Evolutionary conservation across 192 early-diverging fungal species (phyloP).

Genomic region (Entomortierella parvispora): DNA sequence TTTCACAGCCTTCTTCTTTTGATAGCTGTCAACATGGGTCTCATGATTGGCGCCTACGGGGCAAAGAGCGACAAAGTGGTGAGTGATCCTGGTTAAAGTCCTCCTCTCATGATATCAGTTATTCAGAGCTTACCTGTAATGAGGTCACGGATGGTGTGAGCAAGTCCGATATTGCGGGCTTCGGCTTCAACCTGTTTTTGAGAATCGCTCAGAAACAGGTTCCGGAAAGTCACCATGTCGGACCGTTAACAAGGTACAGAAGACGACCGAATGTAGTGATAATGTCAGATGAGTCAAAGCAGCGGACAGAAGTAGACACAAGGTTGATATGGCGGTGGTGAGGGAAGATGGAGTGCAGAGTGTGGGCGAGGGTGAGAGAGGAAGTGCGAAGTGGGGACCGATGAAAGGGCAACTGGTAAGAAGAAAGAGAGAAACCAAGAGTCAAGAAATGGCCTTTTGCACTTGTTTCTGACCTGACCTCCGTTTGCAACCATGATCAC

Average conservation of each 20-base stretch:
- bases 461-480: neutral
- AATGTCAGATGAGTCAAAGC: too few species aligned
- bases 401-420: too few species aligned
- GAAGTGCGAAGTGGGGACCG: too few species aligned
- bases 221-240: constrained; percentile 11
- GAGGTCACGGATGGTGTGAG: constrained; percentile 46
- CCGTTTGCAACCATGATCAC: constrained; percentile 14
- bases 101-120: too few species aligned
- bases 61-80: neutral
- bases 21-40: constrained; percentile 31
- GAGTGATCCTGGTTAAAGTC: too few species aligned
- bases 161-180: constrained; percentile 40
- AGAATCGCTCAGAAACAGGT: constrained; percentile 24
- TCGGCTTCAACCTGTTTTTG: constrained; percentile 45
- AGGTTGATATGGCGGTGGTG: too few species aligned
- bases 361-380: too few species aligned
- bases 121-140: constrained; percentile 51
- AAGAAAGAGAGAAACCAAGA: too few species aligned
- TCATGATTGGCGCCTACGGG: constrained; percentile 39
- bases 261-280: too few species aligned
- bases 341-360: too few species aligned
- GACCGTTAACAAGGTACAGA: neutral
- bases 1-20: constrained; percentile 52
- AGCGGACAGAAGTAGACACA: too few species aligned
- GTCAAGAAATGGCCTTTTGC: too few species aligned